Base-by-base conservation (phyloP, 2,329 filamentous ascomycete species). In the Neurospora crassa region DNA sequence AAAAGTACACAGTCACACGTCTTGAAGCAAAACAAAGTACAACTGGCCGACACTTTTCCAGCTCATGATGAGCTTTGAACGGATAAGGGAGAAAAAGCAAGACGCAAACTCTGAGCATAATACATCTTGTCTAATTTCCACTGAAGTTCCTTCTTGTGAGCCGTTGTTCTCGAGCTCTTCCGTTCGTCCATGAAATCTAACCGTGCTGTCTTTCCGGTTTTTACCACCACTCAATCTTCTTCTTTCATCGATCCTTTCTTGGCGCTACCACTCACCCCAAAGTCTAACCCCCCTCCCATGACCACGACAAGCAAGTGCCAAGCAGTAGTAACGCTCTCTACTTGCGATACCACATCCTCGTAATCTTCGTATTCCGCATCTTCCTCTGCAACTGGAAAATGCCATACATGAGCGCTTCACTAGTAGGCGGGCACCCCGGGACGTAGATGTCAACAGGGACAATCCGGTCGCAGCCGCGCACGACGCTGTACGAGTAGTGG, bases 341-440 rank as follows among this genome's bases (percentile, higher is more conserved):
- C 80, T 85, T 85, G 71, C 85, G 78, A 73, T 87, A 86, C 84
- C 84, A 86, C 78, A 86, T 85, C 59, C 83, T 78, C 3, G 82
- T 82, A 53, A 82, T 79, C 76, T 81, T 83, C 12, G 82, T 83
- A 67, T 79, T 81, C 68, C 89, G 83, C 82, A 92, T 90, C 85
- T 92, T 92, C 80, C 86, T 89, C 82, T 92, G 89, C 75, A 92
- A 77, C 79, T 90, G 87, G 77, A 92, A 90, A 69, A 92, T 86
- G 14, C 88, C 83, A 72, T 85, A 84, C 79, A 85, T 80, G 69
- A 86, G 74, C 5, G 84, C 83, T 77, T 85, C 83, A 37, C 81
- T 78, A 10, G 84, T 82, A 8, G 80, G 86, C 75, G 83, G 83
- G 80, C 89, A 91, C 0, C 89, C 89, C 1, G 89, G 89, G 5